Conservation (phyloP, 2,329 filamentous ascomycete species). For the Beauveria brongniartii region DNA sequence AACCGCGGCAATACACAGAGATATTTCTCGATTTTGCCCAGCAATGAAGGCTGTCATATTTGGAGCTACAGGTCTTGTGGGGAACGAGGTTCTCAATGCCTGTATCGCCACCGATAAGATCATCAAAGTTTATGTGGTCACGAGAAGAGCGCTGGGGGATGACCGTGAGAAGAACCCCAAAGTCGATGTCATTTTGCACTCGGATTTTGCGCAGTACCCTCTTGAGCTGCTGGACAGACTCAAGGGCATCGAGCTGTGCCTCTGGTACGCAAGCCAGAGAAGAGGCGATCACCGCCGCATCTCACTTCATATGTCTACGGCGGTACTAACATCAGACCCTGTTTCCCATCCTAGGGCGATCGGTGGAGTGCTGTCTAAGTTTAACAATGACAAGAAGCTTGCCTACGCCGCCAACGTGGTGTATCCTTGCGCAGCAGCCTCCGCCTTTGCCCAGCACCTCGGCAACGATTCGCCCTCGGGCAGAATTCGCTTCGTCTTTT, state of each 20-base stretch:
- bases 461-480: slow-evolving; percentile 21
- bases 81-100: slow-evolving; percentile 42
- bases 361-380: slow-evolving; percentile 35
- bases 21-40: neutral
- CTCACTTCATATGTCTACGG: neutral
- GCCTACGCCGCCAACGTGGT: slow-evolving; percentile 47
- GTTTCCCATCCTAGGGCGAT: slow-evolving; percentile 27
- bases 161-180: slow-evolving; percentile 39
- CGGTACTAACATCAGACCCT: neutral
- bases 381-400: slow-evolving; percentile 37
- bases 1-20: neutral
- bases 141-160: slow-evolving; percentile 36
- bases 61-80: slow-evolving; percentile 51
- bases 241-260: slow-evolving; percentile 50
- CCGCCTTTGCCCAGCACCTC: slow-evolving; percentile 37
- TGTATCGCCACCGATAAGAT: slow-evolving; percentile 42
- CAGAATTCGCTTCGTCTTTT: slow-evolving; percentile 36
- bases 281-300: neutral
- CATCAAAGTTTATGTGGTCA: slow-evolving; percentile 42
- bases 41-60: slow-evolving; percentile 54
- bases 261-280: slow-evolving; percentile 44
- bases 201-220: slow-evolving; percentile 46
- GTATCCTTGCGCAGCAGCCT: slow-evolving; percentile 52
- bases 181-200: slow-evolving; percentile 38
- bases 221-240: slow-evolving; percentile 25